Conservation (phyloP, 192 early-diverging fungal species). For the Neocallimastix lanati region DNA sequence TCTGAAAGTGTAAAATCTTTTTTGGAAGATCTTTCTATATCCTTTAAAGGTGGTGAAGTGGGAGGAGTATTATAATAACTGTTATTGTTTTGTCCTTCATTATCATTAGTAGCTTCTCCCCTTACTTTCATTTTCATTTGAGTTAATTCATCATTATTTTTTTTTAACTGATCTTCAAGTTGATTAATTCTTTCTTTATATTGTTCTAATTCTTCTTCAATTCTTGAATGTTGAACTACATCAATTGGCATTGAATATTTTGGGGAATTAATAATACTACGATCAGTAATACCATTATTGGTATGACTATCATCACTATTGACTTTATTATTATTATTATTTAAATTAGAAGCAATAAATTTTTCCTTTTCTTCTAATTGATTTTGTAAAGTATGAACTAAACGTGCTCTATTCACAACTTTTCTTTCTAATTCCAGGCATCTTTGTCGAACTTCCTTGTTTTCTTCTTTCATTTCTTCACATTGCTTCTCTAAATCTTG, state of each 20-base stretch:
- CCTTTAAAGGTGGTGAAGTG: background rate
- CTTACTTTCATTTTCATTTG: too few relatives aligned
- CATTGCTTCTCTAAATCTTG: background rate
- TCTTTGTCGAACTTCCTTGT: background rate
- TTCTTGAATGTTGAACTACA: background rate
- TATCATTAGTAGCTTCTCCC: too few relatives aligned
- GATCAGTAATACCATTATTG: background rate
- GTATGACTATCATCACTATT: too few relatives aligned
- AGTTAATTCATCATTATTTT: background rate
- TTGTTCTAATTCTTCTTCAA: background rate
- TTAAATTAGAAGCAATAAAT: background rate
- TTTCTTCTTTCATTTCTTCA: background rate
- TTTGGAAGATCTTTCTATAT: background rate
- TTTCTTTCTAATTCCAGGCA: background rate
- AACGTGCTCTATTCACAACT: background rate
- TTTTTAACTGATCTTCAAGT: background rate
- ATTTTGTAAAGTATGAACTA: background rate
- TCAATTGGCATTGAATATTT: background rate
- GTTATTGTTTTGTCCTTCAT: too few relatives aligned
- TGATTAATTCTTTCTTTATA: background rate
- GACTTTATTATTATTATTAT: too few relatives aligned
- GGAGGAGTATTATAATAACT: background rate
- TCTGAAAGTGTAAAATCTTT: background rate
- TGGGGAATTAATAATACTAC: background rate
- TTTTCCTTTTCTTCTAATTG: background rate